phyloP scores from a whole-genome alignment of 2,329 filamentous ascomycete species.

The Colletotrichum salicis region DNA sequence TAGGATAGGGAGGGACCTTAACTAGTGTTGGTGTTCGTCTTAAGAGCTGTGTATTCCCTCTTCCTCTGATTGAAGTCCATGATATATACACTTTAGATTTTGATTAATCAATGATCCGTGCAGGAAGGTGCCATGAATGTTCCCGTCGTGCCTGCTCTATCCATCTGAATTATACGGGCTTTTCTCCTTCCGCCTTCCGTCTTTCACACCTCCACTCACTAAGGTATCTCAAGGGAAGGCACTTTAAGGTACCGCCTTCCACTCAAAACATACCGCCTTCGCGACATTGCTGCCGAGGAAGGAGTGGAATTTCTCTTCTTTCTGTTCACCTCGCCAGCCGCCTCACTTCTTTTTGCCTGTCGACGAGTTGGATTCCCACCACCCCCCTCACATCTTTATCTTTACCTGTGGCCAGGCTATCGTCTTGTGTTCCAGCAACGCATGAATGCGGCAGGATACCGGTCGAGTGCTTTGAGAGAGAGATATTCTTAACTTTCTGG shows the following conservation, averaged over 20 bases:
- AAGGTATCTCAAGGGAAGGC: too few relatives aligned
- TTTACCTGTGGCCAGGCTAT: background rate
- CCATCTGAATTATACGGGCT: background rate
- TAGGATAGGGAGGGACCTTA: too few relatives aligned
- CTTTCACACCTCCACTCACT: too few relatives aligned
- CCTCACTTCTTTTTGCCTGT: background rate
- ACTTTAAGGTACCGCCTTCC: background rate
- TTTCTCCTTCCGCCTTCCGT: background rate
- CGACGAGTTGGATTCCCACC: background rate
- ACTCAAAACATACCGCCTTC: background rate
- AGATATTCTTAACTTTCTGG: background rate
- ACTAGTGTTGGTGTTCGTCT: background rate
- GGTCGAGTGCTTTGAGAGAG: background rate
- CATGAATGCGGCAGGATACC: background rate
- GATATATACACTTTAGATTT: too few relatives aligned
- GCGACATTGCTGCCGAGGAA: background rate
- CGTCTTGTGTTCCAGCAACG: background rate
- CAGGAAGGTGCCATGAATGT: background rate
- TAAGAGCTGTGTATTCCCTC: background rate
- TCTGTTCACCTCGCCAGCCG: background rate
- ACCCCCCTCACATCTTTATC: background rate
- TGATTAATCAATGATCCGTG: background rate
- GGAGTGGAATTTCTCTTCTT: background rate
- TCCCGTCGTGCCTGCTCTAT: background rate
- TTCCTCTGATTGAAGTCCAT: background rate